phyloP scores from a whole-genome alignment of 2,329 filamentous ascomycete genomes.

The Calonectria fujianensis region DNA sequence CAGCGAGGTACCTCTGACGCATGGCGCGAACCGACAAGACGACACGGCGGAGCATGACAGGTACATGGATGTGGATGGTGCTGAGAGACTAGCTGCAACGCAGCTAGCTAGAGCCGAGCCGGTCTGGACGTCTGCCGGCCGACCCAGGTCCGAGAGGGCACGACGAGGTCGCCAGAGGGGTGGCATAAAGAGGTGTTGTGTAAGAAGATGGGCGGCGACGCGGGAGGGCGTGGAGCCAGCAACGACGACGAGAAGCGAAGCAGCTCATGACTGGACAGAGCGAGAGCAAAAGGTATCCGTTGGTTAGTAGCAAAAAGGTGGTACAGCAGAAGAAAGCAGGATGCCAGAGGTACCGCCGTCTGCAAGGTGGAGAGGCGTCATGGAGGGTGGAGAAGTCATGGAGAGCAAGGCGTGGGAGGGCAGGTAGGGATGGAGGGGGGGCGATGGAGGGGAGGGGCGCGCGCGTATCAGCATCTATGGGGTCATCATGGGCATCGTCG shows the following conservation, averaged over 20 bases:
- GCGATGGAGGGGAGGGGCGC: constrained; percentile 30
- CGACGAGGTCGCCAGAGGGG: constrained; percentile 12
- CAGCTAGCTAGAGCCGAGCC: constrained; percentile 34
- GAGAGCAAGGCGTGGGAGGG: constrained; percentile 27
- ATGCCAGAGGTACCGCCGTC: constrained; percentile 19
- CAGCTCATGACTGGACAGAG: constrained; percentile 30
- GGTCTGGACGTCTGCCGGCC: constrained; percentile 38
- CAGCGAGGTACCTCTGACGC: constrained; percentile 48
- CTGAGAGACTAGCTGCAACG: constrained; percentile 33
- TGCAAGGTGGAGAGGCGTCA: constrained; percentile 18
- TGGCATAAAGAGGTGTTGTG: constrained; percentile 14
- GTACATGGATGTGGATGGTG: constrained; percentile 38
- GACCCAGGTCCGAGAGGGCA: constrained; percentile 35
- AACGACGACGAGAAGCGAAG: constrained; percentile 31
- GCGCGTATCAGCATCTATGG: constrained; percentile 5
- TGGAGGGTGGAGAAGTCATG: constrained; percentile 29
- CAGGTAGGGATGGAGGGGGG: constrained; percentile 17
- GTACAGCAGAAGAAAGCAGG: constrained; percentile 18
- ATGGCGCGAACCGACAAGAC: constrained; percentile 44
- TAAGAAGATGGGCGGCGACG: constrained; percentile 25
- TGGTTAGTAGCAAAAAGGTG: background rate
- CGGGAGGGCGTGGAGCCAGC: constrained; percentile 31
- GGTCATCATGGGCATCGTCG: constrained; percentile 32
- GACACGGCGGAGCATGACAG: constrained; percentile 26
- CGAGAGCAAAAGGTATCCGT: constrained; percentile 3